Evolutionary conservation across 345 rosid genomes (phyloP).

Genomic region (Cardamine occulta): DNA sequence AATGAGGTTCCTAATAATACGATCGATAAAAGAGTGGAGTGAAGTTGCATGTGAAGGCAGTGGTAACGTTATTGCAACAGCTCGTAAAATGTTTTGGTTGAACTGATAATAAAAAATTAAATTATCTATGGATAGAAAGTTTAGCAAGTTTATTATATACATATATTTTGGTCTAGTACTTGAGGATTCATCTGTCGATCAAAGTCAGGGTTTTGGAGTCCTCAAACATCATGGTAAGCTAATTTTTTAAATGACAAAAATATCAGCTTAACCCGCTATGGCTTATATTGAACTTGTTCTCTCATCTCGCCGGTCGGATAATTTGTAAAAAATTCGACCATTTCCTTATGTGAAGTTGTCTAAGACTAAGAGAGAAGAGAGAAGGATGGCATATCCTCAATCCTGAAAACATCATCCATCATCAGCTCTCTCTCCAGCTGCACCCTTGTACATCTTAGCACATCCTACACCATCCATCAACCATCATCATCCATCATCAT

Average conservation of each 20-base stretch:
- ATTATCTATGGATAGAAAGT: too few relatives aligned
- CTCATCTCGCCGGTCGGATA: not conserved
- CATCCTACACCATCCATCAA: slow-evolving; percentile 56
- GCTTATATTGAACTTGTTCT: slow-evolving; percentile 10
- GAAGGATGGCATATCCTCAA: slow-evolving; percentile 92
- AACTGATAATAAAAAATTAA: too few relatives aligned
- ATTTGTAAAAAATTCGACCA: not conserved
- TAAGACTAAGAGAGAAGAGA: slow-evolving; percentile 54
- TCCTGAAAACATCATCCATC: slow-evolving; percentile 70
- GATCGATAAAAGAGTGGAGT: too few relatives aligned
- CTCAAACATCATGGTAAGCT: not conserved
- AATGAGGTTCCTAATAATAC: not conserved
- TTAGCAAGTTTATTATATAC: too few relatives aligned
- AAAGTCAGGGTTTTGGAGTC: too few relatives aligned
- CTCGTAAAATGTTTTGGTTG: too few relatives aligned
- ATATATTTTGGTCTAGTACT: too few relatives aligned
- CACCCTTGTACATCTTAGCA: slow-evolving; percentile 48
- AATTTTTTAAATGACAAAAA: not conserved
- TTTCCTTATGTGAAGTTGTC: not conserved
- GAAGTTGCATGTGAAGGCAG: not conserved
- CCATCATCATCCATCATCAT: not conserved
- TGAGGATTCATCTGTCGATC: too few relatives aligned
- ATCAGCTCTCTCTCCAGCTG: slow-evolving; percentile 61
- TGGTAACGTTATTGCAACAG: not conserved
- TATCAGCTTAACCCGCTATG: not conserved